These are phyloP conservation scores for Caryopteris hybrid DNA, from an alignment of 305 asterid species.

Conservation along the genomic window DNA sequence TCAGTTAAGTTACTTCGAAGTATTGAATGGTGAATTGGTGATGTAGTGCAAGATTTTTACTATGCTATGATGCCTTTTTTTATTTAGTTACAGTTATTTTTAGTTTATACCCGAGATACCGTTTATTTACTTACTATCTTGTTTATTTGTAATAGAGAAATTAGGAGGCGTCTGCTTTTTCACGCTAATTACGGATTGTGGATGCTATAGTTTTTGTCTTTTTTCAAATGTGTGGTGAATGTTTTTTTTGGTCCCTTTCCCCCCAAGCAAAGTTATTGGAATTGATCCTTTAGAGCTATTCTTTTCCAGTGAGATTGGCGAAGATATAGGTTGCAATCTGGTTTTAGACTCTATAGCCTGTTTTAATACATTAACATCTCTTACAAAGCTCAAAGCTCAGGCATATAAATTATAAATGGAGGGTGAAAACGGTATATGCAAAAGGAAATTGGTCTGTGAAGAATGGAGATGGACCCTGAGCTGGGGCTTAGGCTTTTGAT, in stretches of 20 bases:
- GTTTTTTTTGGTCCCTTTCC: background rate
- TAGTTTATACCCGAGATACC: background rate
- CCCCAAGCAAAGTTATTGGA: background rate
- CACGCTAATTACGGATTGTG: constrained; percentile 1
- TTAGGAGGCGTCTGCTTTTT: constrained; percentile 7
- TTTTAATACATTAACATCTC: background rate
- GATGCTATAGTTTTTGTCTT: background rate
- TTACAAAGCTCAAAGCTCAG: background rate
- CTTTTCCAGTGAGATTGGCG: background rate
- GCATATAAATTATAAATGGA: background rate
- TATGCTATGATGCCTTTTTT: background rate
- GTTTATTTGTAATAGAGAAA: background rate
- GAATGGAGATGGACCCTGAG: background rate
- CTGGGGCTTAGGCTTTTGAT: background rate
- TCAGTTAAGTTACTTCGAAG: background rate
- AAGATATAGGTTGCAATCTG: background rate
- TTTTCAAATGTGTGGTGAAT: background rate
- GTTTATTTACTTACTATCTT: background rate
- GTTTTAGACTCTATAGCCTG: background rate
- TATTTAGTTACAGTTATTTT: background rate
- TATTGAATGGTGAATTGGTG: background rate
- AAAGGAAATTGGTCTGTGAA: background rate
- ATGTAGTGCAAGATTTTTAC: background rate
- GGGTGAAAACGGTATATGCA: background rate
- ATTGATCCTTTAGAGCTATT: background rate